Evolutionary conservation across 306 rosid genomes (phyloP).

Genomic region (Cercis canadensis): DNA sequence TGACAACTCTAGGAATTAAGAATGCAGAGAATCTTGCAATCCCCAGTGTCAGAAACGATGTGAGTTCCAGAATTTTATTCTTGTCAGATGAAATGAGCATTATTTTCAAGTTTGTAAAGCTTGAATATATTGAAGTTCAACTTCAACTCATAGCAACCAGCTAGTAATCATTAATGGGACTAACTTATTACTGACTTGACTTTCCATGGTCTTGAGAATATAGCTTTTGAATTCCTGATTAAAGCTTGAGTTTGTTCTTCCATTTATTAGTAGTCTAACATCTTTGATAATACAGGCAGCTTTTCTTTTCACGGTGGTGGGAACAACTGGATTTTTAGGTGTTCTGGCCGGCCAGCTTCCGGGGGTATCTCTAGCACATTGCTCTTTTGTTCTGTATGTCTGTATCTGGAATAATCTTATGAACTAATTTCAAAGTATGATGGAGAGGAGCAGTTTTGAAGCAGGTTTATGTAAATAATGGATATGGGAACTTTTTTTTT

Average conservation of each 20-base stretch:
- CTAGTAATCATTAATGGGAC: no score
- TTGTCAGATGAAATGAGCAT: slow-evolving; percentile 10
- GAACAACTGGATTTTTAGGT: slow-evolving; percentile 83
- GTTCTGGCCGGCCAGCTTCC: slow-evolving; percentile 94
- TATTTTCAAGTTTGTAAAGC: slow-evolving; percentile 5
- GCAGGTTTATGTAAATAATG: slow-evolving; percentile 3
- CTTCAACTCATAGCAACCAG: background rate
- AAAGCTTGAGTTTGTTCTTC: no score
- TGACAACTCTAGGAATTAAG: slow-evolving; percentile 81
- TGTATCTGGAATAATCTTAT: slow-evolving; percentile 14
- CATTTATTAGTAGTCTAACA: no score
- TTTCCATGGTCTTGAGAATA: no score
- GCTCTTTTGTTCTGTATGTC: slow-evolving; percentile 35
- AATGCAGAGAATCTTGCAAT: slow-evolving; percentile 95
- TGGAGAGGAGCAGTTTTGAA: slow-evolving; percentile 15
- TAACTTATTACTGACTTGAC: no score
- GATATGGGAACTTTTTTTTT: background rate
- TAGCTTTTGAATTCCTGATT: background rate
- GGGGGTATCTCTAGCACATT: slow-evolving; percentile 66
- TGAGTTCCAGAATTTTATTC: slow-evolving; percentile 42
- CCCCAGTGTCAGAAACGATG: slow-evolving; percentile 95
- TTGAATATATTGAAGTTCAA: background rate
- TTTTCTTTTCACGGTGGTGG: slow-evolving; percentile 97
- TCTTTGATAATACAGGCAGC: slow-evolving; percentile 72
- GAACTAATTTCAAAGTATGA: slow-evolving; percentile 17